Evolutionary conservation across 352 stramenopile genomes (phyloP), one percentile per base, ranked within the genome.

Genomic region (Pythium apleroticum): DNA sequence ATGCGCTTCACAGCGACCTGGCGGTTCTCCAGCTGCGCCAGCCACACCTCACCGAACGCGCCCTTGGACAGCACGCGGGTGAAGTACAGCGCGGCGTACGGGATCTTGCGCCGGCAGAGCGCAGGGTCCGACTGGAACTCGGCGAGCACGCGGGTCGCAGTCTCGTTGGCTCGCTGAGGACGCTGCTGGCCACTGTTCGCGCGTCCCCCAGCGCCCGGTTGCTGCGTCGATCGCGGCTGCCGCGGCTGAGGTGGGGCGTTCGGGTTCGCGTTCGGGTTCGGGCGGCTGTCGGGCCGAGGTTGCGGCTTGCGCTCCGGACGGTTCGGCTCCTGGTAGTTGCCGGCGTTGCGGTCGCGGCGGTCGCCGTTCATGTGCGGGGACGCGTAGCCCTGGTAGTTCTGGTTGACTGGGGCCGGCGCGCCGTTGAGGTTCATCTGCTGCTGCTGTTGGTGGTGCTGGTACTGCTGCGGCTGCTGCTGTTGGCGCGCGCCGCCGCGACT

Each of bases 31-130:
- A 93, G 60, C 60, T 93, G 86, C 2, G 81, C 86, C 1, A 95
- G 80, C 86, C 86, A 95, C 53, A 95, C 86, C 46, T 95, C 86
- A 4, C 86, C 86, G 43, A 93, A 95, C n/a, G 86, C 86, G n/a
- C 86, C 86, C 57, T 90, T 93, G 25, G 79, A 88, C 63, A 95
- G 66, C 35, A 93, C 78, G n/a, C 86, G 84, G 48, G 84, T 93
- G 62, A 93, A 95, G 59, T 90, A 89, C 41, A 95, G 62, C 24
- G 81, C 81, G 14, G 74, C 79, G 72, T 92, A 91, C 39, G 86
- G 69, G 49, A 95, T 89, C 25, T 80, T 80, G 37, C 75, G 74
- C 0, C 66, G 50, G 8, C 71, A 69, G 14, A 95, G 76, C 46
- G 73, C 76, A 52, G 79, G 63, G 55, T 93, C 82, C 12, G 69